A percentile compares a stretch with the other conserved stretches of the same genome.
Evolutionary conservation across 805 yeast genomes (phyloP).

Genomic region (Yarrowia phangngaensis): DNA sequence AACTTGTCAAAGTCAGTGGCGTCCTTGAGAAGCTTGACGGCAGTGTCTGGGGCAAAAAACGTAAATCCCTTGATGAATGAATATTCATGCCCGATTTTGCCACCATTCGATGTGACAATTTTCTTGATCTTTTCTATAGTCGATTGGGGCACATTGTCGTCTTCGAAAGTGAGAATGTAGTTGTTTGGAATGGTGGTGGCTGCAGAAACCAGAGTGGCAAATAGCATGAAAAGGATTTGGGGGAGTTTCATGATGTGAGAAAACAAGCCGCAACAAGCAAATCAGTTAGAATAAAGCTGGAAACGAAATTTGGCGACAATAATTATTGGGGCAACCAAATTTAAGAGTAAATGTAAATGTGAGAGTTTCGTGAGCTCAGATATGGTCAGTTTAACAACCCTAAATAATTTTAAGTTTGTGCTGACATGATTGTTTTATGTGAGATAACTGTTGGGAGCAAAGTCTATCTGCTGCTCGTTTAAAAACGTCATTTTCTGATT

Average conservation of each 20-base stretch:
- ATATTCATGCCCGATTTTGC: slow-evolving; percentile 19
- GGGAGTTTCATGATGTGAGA: slow-evolving; percentile 2
- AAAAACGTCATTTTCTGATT: too few relatives aligned
- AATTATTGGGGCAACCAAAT: too few relatives aligned
- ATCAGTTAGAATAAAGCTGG: too few relatives aligned
- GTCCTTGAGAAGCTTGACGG: slow-evolving; percentile 3
- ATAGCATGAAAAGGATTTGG: not conserved
- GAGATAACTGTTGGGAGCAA: too few relatives aligned
- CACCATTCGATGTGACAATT: slow-evolving; percentile 9
- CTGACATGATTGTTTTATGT: too few relatives aligned
- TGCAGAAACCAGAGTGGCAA: slow-evolving; percentile 1
- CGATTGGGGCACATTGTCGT: slow-evolving; percentile 6
- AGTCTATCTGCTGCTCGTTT: too few relatives aligned
- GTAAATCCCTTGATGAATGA: slow-evolving; percentile 25
- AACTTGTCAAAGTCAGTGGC: slow-evolving; percentile 8
- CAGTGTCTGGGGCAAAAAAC: slow-evolving; percentile 13
- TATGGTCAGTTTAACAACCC: too few relatives aligned
- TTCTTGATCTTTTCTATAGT: not conserved
- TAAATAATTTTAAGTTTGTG: too few relatives aligned
- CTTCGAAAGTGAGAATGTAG: slow-evolving; percentile 19
- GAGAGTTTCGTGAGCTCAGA: too few relatives aligned
- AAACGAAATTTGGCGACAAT: too few relatives aligned
- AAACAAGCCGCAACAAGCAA: too few relatives aligned
- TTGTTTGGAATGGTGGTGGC: slow-evolving; percentile 16
- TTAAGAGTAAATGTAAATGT: too few relatives aligned